Evolutionary conservation across 179 eudicot genomes (phyloP), one percentile per base, ranked within the genome.

Genomic region (Nepenthes alata): DNA sequence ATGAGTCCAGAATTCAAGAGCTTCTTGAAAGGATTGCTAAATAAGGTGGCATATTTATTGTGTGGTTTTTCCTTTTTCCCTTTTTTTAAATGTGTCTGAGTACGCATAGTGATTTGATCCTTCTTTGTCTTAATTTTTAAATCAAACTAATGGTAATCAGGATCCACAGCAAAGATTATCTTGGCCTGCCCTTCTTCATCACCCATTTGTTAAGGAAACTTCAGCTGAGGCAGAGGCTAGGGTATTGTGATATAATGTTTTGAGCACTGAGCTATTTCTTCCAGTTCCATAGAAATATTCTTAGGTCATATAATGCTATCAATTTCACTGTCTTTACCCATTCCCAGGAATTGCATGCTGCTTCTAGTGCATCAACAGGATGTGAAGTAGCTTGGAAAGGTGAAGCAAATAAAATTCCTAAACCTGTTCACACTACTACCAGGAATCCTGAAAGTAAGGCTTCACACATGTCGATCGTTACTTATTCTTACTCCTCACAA

Each of bases 161-260:
- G 95, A 70, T 58, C 97, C 99, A 37, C 96, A 94, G 61, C 82
- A 78, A 71, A 82, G 99, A 61, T 73, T 94, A 62, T 81, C 96
- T 51, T 94, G 99, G 99, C 99, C 99, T 68, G 85, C 80, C 61
- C 95, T 94, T 49, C 96, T 94, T 61, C 89, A 87, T 60, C 99
- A 94, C 63, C 97, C 99, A 25, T 94, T 94, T 70, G 88, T 94
- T 63, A 79, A 61, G 75, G 99, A 85, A 61, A 61, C 77, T 61
- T 53, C 77, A 14, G 72, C 70, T 57, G 86, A 81, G 25, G 39
- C 74, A 64, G 78, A 88, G 59, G 78, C 77, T 62, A 76, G 73
- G 83, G 89, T 80, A 71, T 14, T 64, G 37, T 47, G 9, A 62
- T 45, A n/a, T 39, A 48, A 60, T 64, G 2, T 45, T 67, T 34